These are phyloP conservation scores for Hericium rajendrae DNA, from an alignment of 768 basidiomycete genomes.

Conservation along the genomic window DNA sequence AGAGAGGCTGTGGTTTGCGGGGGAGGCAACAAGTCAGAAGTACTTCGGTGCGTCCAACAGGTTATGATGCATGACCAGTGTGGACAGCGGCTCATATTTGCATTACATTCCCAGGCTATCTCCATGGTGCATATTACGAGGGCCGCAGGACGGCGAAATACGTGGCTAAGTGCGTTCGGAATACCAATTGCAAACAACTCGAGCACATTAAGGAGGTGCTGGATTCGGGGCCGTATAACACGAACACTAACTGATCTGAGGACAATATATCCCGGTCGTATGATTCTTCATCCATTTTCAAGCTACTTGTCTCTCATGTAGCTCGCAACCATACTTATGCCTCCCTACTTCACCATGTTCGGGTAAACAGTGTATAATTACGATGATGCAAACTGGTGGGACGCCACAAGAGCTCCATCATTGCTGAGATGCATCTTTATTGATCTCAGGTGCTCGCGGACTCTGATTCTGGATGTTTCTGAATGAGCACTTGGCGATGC, in stretches of 20 bases:
- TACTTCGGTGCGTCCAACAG: constrained; percentile 41
- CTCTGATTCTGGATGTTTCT: no score
- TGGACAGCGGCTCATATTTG: not conserved
- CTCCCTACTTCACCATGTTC: no score
- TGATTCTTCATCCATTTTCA: no score
- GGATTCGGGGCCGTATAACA: constrained; percentile 16
- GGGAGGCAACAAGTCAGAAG: constrained; percentile 48
- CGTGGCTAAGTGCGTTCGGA: constrained; percentile 20
- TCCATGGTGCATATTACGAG: constrained; percentile 27
- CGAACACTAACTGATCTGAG: constrained; percentile 5
- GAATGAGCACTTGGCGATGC: no score
- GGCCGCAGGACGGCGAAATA: constrained; percentile 20
- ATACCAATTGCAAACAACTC: constrained; percentile 7
- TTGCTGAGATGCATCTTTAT: no score
- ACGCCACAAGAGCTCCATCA: no score
- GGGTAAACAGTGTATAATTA: no score
- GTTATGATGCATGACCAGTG: not conserved
- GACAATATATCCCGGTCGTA: no score
- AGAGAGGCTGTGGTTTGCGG: constrained; percentile 49
- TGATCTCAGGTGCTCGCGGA: no score
- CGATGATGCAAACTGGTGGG: no score
- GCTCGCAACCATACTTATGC: no score
- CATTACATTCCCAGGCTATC: constrained; percentile 15
- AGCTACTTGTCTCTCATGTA: no score
- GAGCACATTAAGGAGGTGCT: constrained; percentile 16